Evolutionary conservation across 2,329 filamentous ascomycete species (phyloP).

Genomic region (Didymella sp.): DNA sequence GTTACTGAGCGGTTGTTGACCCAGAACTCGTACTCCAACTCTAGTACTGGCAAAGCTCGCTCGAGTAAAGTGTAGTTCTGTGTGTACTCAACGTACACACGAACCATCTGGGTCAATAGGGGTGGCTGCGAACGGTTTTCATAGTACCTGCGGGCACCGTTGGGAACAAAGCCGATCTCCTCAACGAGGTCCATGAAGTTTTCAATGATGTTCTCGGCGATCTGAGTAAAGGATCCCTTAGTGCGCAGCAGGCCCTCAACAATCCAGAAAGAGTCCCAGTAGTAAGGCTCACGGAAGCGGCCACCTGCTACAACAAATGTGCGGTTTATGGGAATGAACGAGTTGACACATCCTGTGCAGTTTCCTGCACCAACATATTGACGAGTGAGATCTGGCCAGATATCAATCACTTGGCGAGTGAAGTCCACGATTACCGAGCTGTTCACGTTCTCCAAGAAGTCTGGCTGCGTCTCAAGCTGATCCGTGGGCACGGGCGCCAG

Average conservation of each 20-base stretch:
- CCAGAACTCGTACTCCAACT: slow-evolving; percentile 70
- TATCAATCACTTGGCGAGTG: slow-evolving; percentile 68
- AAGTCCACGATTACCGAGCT: slow-evolving; percentile 68
- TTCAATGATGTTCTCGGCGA: slow-evolving; percentile 71
- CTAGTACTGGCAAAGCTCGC: slow-evolving; percentile 67
- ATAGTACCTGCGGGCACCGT: slow-evolving; percentile 72
- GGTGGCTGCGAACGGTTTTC: slow-evolving; percentile 73
- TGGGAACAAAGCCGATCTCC: slow-evolving; percentile 70
- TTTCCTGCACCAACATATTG: slow-evolving; percentile 58
- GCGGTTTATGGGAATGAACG: slow-evolving; percentile 70
- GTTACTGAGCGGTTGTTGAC: slow-evolving; percentile 65
- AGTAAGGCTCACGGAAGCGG: slow-evolving; percentile 74
- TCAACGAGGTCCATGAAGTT: slow-evolving; percentile 74
- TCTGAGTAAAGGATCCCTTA: slow-evolving; percentile 67
- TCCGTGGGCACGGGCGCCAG: slow-evolving; percentile 61
- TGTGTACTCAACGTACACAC: slow-evolving; percentile 68
- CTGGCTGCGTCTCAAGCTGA: slow-evolving; percentile 63
- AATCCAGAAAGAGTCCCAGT: slow-evolving; percentile 76
- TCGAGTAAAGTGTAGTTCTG: slow-evolving; percentile 67
- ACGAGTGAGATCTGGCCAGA: slow-evolving; percentile 73
- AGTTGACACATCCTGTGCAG: slow-evolving; percentile 67
- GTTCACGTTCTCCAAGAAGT: slow-evolving; percentile 63
- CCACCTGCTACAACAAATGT: slow-evolving; percentile 75
- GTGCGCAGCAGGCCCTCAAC: slow-evolving; percentile 70
- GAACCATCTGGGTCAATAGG: slow-evolving; percentile 70